phyloP scores from a whole-genome alignment of 2,329 filamentous ascomycete genomes.

The Dothideomycetes sp. region DNA sequence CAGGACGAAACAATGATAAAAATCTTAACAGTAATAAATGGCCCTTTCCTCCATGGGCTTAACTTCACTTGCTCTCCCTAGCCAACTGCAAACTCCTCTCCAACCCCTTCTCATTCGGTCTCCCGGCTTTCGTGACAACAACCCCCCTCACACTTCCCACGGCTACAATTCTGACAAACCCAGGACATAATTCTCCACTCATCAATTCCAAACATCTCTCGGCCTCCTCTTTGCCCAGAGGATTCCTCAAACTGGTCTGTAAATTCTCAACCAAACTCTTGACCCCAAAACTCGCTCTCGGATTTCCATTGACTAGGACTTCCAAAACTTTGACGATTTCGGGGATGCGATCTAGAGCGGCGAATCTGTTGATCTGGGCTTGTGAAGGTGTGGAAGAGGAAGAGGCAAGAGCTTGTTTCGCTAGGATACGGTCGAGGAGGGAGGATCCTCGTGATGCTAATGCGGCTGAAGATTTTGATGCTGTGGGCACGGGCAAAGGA shows the following conservation, averaged over 20 bases:
- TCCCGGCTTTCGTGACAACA: conserved; percentile 29
- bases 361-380: conserved; percentile 35
- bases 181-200: conserved; percentile 34
- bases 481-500: conserved; percentile 17
- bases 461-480: conserved; percentile 30
- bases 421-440: conserved; percentile 43
- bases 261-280: conserved; percentile 33
- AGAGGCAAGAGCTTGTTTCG: conserved; percentile 37
- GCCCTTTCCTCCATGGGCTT: too few relatives aligned
- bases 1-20: too few relatives aligned
- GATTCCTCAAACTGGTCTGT: conserved; percentile 37
- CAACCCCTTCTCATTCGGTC: conserved; percentile 20
- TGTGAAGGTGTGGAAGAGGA: conserved; percentile 31
- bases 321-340: conserved; percentile 37
- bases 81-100: conserved; percentile 19
- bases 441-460: conserved; percentile 32
- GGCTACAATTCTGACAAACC: conserved; percentile 32
- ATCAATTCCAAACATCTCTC: conserved; percentile 35
- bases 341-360: conserved; percentile 39
- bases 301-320: conserved; percentile 29
- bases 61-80: too few relatives aligned
- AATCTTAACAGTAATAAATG: too few relatives aligned
- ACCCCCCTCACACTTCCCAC: conserved; percentile 35
- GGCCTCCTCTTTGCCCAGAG: conserved; percentile 37
- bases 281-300: conserved; percentile 37